Conservation (phyloP, 768 basidiomycete species). For the Rhodotorula sphaerocarpa region DNA sequence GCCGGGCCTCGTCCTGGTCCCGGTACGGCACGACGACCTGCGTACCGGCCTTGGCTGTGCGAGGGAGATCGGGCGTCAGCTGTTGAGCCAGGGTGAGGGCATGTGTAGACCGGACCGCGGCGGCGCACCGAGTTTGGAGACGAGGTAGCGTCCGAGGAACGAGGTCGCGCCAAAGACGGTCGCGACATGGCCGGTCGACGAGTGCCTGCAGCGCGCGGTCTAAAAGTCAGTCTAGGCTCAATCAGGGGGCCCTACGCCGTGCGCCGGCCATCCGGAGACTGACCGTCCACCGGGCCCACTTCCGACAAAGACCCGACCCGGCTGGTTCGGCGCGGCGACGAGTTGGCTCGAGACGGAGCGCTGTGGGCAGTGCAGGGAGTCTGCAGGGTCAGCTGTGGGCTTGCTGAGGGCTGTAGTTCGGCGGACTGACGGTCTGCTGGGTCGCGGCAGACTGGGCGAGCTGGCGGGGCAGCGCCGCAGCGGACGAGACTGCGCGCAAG, state of each 20-base stretch:
- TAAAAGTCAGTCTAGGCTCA: not conserved
- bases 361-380: not conserved
- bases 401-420: not conserved
- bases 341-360: constrained; percentile 14
- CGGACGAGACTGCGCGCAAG: not conserved
- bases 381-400: not conserved
- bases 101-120: not conserved
- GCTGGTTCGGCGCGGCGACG: constrained; percentile 23
- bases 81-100: not conserved
- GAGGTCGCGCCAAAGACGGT: constrained; percentile 97
- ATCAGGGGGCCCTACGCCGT: not conserved
- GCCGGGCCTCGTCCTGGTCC: constrained; percentile 83
- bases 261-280: not conserved
- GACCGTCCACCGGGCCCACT: constrained; percentile 31
- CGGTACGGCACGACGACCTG: constrained; percentile 92
- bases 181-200: constrained; percentile 82
- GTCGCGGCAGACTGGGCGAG: constrained; percentile 18
- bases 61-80: not conserved
- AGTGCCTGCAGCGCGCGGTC: constrained; percentile 89
- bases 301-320: constrained; percentile 12
- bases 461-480: constrained; percentile 17
- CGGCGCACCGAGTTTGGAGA: constrained; percentile 79
- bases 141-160: constrained; percentile 87
- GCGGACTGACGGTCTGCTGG: constrained; percentile 8
- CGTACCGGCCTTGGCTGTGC: constrained; percentile 73